Evolutionary conservation across 805 yeast species (phyloP).

Genomic region (Candida sakaeoensis): DNA sequence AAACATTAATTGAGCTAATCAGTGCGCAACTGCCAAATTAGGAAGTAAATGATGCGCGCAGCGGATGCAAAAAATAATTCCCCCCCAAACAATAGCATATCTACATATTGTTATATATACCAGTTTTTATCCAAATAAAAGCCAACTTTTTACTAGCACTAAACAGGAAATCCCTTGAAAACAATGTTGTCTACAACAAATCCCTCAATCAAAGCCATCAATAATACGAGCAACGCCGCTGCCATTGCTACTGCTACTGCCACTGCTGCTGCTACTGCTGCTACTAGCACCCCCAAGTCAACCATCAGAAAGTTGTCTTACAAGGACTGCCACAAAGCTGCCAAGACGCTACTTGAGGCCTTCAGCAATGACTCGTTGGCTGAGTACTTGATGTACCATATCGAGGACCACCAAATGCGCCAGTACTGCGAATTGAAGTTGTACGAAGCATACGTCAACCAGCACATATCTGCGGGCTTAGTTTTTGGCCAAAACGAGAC

Average conservation of each 20-base stretch:
- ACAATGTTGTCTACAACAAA: not conserved
- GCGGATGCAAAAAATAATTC: not conserved
- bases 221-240: no score
- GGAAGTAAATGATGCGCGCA: conserved; percentile 4
- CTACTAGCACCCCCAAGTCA: no score
- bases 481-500: conserved; percentile 49
- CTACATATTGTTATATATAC: not conserved
- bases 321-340: conserved; percentile 33
- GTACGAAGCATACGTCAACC: conserved; percentile 49
- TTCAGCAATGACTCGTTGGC: conserved; percentile 36
- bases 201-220: not conserved
- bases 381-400: conserved; percentile 24
- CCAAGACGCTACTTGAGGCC: conserved; percentile 32
- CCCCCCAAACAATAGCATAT: not conserved
- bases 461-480: conserved; percentile 49
- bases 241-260: not conserved
- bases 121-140: not conserved
- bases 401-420: conserved; percentile 16
- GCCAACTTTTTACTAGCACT: not conserved
- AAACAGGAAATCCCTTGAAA: not conserved
- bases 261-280: not conserved
- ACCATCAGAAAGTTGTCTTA: conserved; percentile 1
- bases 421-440: conserved; percentile 33
- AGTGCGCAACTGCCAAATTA: not conserved
- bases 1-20: not conserved